phyloP scores from a whole-genome alignment of 177 flowering plant genomes.

The Vitis hybrid region DNA sequence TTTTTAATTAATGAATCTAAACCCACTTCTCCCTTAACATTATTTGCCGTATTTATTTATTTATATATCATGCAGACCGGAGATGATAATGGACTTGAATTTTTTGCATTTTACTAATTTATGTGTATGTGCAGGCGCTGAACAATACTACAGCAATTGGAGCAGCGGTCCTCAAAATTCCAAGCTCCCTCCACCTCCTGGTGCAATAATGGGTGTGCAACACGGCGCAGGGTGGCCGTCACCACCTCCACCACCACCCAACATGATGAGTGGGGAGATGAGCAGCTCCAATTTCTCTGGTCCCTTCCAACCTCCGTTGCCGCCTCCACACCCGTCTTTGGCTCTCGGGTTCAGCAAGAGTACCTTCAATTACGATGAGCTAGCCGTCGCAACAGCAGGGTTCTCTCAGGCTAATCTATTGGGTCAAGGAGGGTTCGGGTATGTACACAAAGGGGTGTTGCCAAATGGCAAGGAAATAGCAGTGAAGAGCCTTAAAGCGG shows the following conservation, averaged over 20 bases:
- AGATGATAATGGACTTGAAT: background rate
- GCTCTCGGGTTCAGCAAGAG: constrained; percentile 56
- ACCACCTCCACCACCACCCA: constrained; percentile 35
- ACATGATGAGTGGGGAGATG: constrained; percentile 28
- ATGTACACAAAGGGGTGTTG: constrained; percentile 74
- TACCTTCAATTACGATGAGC: constrained; percentile 63
- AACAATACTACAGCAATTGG: constrained; percentile 17
- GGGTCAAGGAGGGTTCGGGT: constrained; percentile 87
- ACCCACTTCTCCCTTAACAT: no score
- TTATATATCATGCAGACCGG: no score
- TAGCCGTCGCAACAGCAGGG: constrained; percentile 60
- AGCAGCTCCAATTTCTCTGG: constrained; percentile 39
- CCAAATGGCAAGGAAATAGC: constrained; percentile 81
- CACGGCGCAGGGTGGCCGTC: constrained; percentile 14
- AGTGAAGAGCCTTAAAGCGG: constrained; percentile 69
- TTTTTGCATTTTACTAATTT: background rate
- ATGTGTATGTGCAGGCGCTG: constrained; percentile 8
- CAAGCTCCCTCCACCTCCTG: constrained; percentile 22
- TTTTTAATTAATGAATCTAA: no score
- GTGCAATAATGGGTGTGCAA: background rate
- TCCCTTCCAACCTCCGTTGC: constrained; percentile 28
- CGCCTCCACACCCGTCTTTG: constrained; percentile 51
- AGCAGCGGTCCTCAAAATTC: background rate
- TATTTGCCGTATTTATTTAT: no score
- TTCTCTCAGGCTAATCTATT: constrained; percentile 54